Conservation (phyloP, 306 rosid genomes). For the Cucurbita moschata region DNA sequence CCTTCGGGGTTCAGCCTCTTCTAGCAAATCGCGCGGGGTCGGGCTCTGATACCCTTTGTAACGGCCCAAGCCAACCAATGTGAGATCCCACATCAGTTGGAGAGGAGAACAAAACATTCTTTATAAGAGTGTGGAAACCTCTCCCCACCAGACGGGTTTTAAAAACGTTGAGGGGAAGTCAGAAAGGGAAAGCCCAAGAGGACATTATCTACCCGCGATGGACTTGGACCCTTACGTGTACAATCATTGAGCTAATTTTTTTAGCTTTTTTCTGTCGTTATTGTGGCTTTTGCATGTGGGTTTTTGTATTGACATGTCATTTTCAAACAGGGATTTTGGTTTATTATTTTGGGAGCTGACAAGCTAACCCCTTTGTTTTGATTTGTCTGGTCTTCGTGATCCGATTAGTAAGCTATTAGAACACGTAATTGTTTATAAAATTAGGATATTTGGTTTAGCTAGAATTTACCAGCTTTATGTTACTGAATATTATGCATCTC, state of each 20-base stretch:
- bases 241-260: not conserved
- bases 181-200: too few relatives aligned
- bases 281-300: not conserved
- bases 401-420: not conserved
- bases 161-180: too few relatives aligned
- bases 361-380: not conserved
- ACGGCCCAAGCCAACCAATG: too few relatives aligned
- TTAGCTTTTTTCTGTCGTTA: not conserved
- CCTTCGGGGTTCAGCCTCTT: too few relatives aligned
- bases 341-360: constrained; percentile 1
- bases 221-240: too few relatives aligned
- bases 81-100: too few relatives aligned
- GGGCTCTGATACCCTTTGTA: too few relatives aligned
- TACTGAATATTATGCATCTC: not conserved
- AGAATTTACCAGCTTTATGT: not conserved
- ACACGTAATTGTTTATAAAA: not conserved
- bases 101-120: too few relatives aligned
- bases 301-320: not conserved
- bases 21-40: too few relatives aligned
- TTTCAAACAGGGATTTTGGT: constrained; percentile 1
- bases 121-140: too few relatives aligned
- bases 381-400: not conserved
- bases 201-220: too few relatives aligned
- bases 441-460: constrained; percentile 3
- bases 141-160: too few relatives aligned